Evolutionary conservation across 768 basidiomycete species (phyloP), one percentile per base, ranked within the genome.

Genomic region (Lactarius hatsudake): DNA sequence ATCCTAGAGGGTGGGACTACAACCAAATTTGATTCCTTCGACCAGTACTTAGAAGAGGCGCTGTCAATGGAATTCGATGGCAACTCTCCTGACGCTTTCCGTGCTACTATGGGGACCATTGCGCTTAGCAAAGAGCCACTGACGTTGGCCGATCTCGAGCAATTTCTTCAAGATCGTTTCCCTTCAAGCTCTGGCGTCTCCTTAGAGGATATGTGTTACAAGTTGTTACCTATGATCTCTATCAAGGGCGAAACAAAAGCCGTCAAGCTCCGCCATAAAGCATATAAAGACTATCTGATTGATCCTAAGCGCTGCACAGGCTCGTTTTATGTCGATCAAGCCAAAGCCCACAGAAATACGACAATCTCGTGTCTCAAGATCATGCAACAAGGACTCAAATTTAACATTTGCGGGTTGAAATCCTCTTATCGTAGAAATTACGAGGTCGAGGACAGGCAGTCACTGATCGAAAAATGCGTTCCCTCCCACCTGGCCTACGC

Each of bases 361-460:
- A 73, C 77, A 2, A 64, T 62, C 17, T 69, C 74, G 15, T 74
- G 73, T 42, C 68, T 81, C 13, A 59, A 62, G 34, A 67, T 74
- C 34, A 79, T 81, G 80, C 69, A 67, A 13, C 61, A 54, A 40
- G 69, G 66, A 18, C 76, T 81, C 45, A 69, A 63, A 57, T 81
- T 82, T 72, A 80, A 82, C 48, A 80, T 82, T 10, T 81, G 80
- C 30, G 51, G 70, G 13, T 64, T 81, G 10, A 62, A 78, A 38
- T 74, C 78, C 30, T 81, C 80, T 5, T 74, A 76, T 59, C 28
- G 73, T 0, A 65, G 48, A 17, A 80, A 81, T 34, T 23, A 51
- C 18, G 73, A 76, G 9, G 55, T 80, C 5, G 63, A 67, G 2
- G 69, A 73, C 40, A 54, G 75, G 1, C 30, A 57, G 0, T 18